These are phyloP conservation scores for Fonsecaea pedrosoi DNA, from an alignment of 2,329 filamentous ascomycete species.

Conservation along the genomic window DNA sequence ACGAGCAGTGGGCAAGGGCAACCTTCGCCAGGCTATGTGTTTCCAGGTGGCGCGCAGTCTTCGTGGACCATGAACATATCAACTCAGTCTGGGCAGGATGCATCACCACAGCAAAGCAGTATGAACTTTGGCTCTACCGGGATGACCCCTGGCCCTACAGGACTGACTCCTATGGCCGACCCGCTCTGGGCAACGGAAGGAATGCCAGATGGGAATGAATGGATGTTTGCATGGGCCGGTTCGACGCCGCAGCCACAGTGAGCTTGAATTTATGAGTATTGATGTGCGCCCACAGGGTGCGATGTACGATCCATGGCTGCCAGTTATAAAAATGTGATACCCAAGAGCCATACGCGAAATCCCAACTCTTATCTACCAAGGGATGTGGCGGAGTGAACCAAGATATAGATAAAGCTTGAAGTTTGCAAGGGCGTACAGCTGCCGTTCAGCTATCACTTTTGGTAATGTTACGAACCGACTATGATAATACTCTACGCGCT, in stretches of 20 bases:
- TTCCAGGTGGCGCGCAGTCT: conserved; percentile 10
- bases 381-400: background rate
- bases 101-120: conserved; percentile 3
- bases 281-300: background rate
- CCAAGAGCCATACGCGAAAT: conserved; percentile 3
- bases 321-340: conserved; percentile 13
- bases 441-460: background rate
- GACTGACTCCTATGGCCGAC: conserved; percentile 36
- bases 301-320: conserved; percentile 1
- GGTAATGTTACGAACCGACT: no score
- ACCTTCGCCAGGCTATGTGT: conserved; percentile 23
- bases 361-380: background rate
- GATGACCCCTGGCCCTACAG: conserved; percentile 36
- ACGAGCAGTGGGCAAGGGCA: conserved; percentile 19
- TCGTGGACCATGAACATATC: conserved; percentile 16
- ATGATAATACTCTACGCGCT: no score
- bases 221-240: conserved; percentile 37
- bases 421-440: background rate
- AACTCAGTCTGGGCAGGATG: conserved; percentile 13
- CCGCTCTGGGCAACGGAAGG: conserved; percentile 34
- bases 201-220: conserved; percentile 34
- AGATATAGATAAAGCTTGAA: background rate
- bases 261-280: background rate
- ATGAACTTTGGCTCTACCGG: conserved; percentile 30
- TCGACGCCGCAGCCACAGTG: conserved; percentile 32